Conservation (phyloP, 208 protist species). For the Leishmania major region DNA sequence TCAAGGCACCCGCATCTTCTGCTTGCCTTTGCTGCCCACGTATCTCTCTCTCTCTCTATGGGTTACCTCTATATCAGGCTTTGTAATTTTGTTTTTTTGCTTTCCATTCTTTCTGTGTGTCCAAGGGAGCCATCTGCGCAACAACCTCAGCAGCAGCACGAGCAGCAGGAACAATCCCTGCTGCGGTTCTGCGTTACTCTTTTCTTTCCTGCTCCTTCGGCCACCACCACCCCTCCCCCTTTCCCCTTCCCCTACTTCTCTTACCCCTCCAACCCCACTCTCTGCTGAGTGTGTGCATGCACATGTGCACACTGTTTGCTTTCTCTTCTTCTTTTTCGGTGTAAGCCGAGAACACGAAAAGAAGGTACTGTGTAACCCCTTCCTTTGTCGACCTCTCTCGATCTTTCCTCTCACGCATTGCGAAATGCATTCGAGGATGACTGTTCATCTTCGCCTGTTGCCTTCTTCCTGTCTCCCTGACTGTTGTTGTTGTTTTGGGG, state of each 20-base stretch:
- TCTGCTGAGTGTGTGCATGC: background rate
- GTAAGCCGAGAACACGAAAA: too few relatives aligned
- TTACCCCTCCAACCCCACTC: background rate
- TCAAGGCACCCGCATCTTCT: background rate
- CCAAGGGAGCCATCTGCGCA: background rate
- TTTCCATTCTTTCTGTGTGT: background rate
- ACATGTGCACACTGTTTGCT: background rate
- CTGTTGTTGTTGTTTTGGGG: background rate
- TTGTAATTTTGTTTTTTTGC: constrained; percentile 1
- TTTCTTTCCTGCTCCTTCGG: background rate
- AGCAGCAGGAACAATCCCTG: background rate
- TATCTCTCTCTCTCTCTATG: background rate
- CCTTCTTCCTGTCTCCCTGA: background rate
- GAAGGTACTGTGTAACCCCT: too few relatives aligned
- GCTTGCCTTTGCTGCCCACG: background rate
- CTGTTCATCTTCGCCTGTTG: background rate
- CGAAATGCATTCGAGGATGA: background rate
- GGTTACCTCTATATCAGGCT: background rate
- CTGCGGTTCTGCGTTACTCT: background rate
- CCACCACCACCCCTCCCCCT: background rate
- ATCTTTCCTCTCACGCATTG: background rate
- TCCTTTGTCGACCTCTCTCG: background rate
- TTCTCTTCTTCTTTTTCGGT: background rate
- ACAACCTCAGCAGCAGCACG: background rate
- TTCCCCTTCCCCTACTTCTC: background rate